These are phyloP conservation scores for Colletotrichum sp. DNA, from an alignment of 2,329 filamentous ascomycete genomes.

Conservation along the genomic window DNA sequence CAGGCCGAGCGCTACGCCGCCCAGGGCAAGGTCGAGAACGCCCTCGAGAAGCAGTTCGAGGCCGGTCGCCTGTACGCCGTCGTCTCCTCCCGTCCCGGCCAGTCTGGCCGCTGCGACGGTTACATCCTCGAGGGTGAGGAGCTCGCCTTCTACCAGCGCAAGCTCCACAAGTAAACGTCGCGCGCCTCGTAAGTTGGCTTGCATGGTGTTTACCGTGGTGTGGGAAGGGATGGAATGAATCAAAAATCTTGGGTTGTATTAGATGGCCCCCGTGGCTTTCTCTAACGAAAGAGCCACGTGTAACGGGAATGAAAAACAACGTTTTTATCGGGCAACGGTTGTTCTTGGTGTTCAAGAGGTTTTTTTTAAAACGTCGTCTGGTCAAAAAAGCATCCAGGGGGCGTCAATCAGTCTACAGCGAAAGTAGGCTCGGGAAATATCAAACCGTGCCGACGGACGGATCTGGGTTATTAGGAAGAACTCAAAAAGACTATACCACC, in stretches of 20 bases:
- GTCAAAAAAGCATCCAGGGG: constrained; percentile 5
- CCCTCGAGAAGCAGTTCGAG: constrained; percentile 99
- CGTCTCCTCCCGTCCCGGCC: constrained; percentile 89
- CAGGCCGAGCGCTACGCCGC: constrained; percentile 84
- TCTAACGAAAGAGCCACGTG: not conserved
- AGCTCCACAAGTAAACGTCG: constrained; percentile 90
- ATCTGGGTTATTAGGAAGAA: constrained; percentile 22
- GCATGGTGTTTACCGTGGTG: not conserved
- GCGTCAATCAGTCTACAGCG: constrained; percentile 13
- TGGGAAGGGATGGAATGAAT: not conserved
- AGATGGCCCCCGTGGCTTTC: not conserved
- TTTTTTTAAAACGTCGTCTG: constrained; percentile 17
- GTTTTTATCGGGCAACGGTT: constrained; percentile 20
- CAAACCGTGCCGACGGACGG: constrained; percentile 15
- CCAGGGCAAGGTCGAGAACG: constrained; percentile 88
- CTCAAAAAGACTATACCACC: constrained; percentile 23
- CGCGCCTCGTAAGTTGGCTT: not conserved
- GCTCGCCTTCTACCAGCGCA: constrained; percentile 99
- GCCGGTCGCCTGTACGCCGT: constrained; percentile 96
- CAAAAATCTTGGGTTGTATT: not conserved
- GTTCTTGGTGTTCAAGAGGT: constrained; percentile 22
- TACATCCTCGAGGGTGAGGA: constrained; percentile 99
- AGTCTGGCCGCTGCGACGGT: constrained; percentile 95
- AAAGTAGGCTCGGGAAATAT: constrained; percentile 7
- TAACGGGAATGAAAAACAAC: constrained; percentile 23